phyloP scores from a whole-genome alignment of 208 protist genomes.

The Leishmania gerbilli region DNA sequence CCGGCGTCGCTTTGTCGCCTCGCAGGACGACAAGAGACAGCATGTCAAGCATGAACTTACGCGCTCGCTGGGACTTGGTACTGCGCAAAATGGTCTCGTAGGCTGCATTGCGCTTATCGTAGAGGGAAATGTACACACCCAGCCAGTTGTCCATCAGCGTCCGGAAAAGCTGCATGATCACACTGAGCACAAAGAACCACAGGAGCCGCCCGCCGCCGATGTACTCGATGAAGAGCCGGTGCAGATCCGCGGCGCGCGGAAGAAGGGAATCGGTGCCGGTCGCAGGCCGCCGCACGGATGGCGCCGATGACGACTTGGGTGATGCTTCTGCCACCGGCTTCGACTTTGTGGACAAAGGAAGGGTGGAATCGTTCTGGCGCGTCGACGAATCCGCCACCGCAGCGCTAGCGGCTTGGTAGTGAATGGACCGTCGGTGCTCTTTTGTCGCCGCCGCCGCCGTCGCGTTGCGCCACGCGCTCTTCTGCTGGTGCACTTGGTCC shows the following conservation, averaged over 20 bases:
- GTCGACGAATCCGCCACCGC: not conserved
- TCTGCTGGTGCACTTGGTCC: slow-evolving; percentile 33
- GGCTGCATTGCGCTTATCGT: slow-evolving; percentile 41
- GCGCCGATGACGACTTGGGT: not conserved
- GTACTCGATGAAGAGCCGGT: slow-evolving; percentile 51
- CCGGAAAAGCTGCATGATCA: slow-evolving; percentile 53
- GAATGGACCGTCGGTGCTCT: slow-evolving; percentile 13
- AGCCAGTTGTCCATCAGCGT: slow-evolving; percentile 81
- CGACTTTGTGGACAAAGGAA: not conserved
- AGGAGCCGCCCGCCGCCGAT: slow-evolving; percentile 33
- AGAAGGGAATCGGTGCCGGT: slow-evolving; percentile 35
- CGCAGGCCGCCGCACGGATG: slow-evolving; percentile 6
- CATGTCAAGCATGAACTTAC: slow-evolving; percentile 34
- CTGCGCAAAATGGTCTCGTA: slow-evolving; percentile 39
- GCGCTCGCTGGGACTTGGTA: slow-evolving; percentile 40
- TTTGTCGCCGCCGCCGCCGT: slow-evolving; percentile 33
- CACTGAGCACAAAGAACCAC: slow-evolving; percentile 41
- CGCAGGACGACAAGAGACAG: slow-evolving; percentile 31
- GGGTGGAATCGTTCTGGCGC: not conserved
- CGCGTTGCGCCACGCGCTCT: slow-evolving; percentile 38
- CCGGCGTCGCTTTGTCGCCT: slow-evolving; percentile 21
- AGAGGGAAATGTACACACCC: slow-evolving; percentile 69
- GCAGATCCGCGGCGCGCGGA: slow-evolving; percentile 36
- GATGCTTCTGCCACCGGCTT: not conserved
- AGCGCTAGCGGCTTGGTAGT: slow-evolving; percentile 7